Conservation (phyloP, 164 flowering plant species). For the grape (Vitis vinifera) region DNA sequence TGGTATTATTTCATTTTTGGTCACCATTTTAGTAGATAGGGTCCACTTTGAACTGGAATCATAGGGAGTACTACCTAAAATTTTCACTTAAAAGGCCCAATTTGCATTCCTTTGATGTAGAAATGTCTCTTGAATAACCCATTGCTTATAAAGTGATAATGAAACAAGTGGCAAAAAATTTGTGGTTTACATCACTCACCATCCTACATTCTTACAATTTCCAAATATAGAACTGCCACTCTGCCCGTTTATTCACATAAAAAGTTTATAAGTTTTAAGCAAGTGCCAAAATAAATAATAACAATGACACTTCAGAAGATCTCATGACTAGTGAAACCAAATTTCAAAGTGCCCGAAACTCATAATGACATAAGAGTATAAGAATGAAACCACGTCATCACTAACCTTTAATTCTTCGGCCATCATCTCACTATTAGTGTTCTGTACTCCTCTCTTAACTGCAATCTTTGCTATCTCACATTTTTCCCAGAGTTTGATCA, state of each 20-base stretch:
- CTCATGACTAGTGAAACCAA: neutral
- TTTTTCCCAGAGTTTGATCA: slow-evolving; percentile 93
- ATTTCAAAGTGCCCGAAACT: neutral
- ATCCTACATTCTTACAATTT: neutral
- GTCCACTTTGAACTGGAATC: too few relatives aligned
- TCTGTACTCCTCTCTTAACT: slow-evolving; percentile 94
- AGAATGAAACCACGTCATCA: neutral
- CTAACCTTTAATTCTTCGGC: slow-evolving; percentile 90
- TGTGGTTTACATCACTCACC: too few relatives aligned
- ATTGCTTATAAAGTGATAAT: too few relatives aligned
- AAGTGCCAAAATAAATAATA: too few relatives aligned
- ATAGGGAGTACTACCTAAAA: too few relatives aligned
- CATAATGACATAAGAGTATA: neutral
- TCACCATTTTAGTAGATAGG: too few relatives aligned
- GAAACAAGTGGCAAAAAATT: too few relatives aligned
- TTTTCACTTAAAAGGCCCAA: too few relatives aligned
- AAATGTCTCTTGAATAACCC: too few relatives aligned
- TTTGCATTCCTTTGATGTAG: too few relatives aligned
- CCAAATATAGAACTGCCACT: neutral
- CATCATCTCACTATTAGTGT: slow-evolving; percentile 81
- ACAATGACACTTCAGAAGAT: too few relatives aligned
- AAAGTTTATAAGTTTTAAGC: neutral
- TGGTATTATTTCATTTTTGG: too few relatives aligned
- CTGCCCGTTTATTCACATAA: neutral
- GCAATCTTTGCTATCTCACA: slow-evolving; percentile 95